Conservation (phyloP, 2,329 filamentous ascomycete genomes). For the Aspergillus pseudoviridinutans region DNA sequence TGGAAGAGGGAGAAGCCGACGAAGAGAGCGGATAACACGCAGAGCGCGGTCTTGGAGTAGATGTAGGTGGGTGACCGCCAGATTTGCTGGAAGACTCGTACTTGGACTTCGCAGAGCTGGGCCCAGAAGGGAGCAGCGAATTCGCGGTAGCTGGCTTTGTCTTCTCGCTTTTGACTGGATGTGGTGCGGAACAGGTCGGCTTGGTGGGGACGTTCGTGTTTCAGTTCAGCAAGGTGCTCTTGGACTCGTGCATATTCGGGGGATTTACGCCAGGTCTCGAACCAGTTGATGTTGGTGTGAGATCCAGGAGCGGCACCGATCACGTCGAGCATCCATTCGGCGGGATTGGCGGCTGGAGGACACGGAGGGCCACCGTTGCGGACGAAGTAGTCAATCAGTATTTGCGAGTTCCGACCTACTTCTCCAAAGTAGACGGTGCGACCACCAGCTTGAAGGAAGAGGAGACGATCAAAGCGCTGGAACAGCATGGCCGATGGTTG, state of each 20-base stretch:
- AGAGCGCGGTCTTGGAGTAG: constrained; percentile 71
- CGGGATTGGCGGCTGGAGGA: constrained; percentile 60
- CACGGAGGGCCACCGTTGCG: constrained; percentile 55
- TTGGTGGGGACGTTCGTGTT: constrained; percentile 48
- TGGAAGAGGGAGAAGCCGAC: constrained; percentile 76
- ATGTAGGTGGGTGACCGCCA: constrained; percentile 85
- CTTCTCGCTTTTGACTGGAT: constrained; percentile 38
- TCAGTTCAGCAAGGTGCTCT: constrained; percentile 48
- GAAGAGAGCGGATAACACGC: constrained; percentile 63
- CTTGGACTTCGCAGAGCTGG: constrained; percentile 62
- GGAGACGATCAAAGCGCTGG: constrained; percentile 66
- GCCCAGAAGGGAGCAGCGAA: constrained; percentile 68
- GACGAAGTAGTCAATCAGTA: constrained; percentile 57
- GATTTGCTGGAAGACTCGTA: constrained; percentile 79
- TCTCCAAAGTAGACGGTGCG: constrained; percentile 64
- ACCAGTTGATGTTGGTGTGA: constrained; percentile 48
- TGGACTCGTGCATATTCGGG: constrained; percentile 50
- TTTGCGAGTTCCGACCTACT: constrained; percentile 54
- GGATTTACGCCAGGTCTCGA: constrained; percentile 54
- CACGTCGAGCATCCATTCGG: constrained; percentile 63
- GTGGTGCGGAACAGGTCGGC: constrained; percentile 3
- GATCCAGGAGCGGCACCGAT: constrained; percentile 57
- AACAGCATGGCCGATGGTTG: constrained; percentile 89
- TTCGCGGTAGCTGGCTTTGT: constrained; percentile 55
- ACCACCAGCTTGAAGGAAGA: constrained; percentile 59